A percentile compares a stretch with the other conserved stretches of the same genome.
Conservation (phyloP, 441 rosid genomes). For the Adansonia madagascariensis region DNA sequence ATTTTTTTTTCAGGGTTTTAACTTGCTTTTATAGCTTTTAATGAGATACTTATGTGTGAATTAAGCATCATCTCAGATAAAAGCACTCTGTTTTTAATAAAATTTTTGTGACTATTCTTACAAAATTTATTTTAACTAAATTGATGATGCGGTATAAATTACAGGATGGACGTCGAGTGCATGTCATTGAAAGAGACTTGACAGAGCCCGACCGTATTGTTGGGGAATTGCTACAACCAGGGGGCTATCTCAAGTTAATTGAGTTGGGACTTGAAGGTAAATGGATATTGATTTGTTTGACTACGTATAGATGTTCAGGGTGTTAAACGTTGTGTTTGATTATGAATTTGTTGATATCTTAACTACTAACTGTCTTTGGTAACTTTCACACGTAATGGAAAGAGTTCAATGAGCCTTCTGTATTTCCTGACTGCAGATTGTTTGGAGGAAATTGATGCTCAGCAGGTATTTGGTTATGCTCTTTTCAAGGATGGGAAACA, state of each 20-base stretch:
- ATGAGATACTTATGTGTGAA: background rate
- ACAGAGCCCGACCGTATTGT: conserved; percentile 30
- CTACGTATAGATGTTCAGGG: background rate
- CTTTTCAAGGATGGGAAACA: conserved; percentile 29
- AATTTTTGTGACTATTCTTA: background rate
- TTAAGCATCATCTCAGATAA: background rate
- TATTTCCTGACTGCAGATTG: conserved; percentile 24
- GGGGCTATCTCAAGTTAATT: conserved; percentile 13
- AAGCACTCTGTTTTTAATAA: background rate
- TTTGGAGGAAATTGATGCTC: conserved; percentile 32
- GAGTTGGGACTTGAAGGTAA: conserved; percentile 23
- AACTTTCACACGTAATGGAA: background rate
- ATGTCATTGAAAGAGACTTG: conserved; percentile 29
- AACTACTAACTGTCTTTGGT: background rate
- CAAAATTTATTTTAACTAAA: background rate
- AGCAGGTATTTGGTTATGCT: conserved; percentile 27
- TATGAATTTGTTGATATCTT: background rate
- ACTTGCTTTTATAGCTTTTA: background rate
- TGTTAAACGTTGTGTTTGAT: background rate
- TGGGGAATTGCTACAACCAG: conserved; percentile 30
- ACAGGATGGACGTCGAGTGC: conserved; percentile 31
- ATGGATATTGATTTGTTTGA: background rate
- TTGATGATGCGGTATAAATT: conserved; percentile 11
- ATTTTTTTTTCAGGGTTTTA: conserved; percentile 5
- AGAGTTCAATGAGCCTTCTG: background rate